Percentiles rank a stretch among this genome's conserved stretches.
Evolutionary conservation across 1,139 yeast species (phyloP).

Genomic region (Suhomyces bribrorum): DNA sequence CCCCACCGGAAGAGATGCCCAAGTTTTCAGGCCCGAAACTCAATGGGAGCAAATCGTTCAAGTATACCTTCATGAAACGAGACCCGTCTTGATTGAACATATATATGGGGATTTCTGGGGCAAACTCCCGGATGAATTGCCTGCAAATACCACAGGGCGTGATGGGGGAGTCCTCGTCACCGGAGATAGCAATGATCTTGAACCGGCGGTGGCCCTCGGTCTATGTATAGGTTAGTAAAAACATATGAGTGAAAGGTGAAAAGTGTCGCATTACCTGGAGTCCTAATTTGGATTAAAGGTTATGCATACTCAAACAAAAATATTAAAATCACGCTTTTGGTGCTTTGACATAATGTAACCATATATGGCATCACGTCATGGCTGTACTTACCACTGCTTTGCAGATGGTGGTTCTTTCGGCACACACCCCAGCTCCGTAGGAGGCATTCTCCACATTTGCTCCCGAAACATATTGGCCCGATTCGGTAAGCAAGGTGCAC

Average conservation of each 20-base stretch:
- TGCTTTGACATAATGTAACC: no score
- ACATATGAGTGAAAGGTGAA: not conserved
- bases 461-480: slow-evolving; percentile 58
- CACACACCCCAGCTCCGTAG: slow-evolving; percentile 87
- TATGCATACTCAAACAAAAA: no score
- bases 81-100: slow-evolving; percentile 61
- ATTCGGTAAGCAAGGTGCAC: slow-evolving; percentile 60
- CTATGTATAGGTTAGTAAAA: slow-evolving; percentile 18
- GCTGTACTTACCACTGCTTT: slow-evolving; percentile 58
- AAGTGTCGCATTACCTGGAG: not conserved
- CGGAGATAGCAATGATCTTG: slow-evolving; percentile 69
- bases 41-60: slow-evolving; percentile 72
- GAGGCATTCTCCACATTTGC: slow-evolving; percentile 94
- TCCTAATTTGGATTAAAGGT: not conserved
- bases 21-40: slow-evolving; percentile 86
- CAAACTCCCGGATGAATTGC: slow-evolving; percentile 82
- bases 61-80: slow-evolving; percentile 40
- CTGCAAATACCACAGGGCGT: slow-evolving; percentile 96
- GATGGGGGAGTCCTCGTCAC: slow-evolving; percentile 60
- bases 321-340: not conserved
- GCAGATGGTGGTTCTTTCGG: slow-evolving; percentile 79
- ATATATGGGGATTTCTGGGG: slow-evolving; percentile 50
- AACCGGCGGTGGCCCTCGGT: slow-evolving; percentile 48
- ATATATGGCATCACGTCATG: no score
- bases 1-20: slow-evolving; percentile 11